A percentile compares a stretch with the other conserved stretches of the same genome.
Evolutionary conservation across 306 rosid species (phyloP).

Genomic region (Pterocarpus santalinus): DNA sequence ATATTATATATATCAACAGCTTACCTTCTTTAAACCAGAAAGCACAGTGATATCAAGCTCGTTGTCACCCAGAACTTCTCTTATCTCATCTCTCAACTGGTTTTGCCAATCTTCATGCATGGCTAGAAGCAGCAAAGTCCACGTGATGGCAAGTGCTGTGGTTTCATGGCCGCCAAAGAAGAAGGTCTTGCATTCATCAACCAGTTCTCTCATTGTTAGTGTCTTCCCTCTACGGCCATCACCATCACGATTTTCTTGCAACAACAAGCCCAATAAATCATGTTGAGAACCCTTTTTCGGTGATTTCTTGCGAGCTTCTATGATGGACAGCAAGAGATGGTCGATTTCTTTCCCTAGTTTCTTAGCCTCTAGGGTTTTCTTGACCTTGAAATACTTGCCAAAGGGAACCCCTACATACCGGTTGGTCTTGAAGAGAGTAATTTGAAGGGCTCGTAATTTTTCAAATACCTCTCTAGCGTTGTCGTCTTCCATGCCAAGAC

Average conservation of each 20-base stretch:
- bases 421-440: conserved; percentile 68
- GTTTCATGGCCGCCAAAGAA: conserved; percentile 97
- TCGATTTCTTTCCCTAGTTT: conserved; percentile 81
- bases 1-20: background rate
- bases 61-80: conserved; percentile 63
- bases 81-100: conserved; percentile 78
- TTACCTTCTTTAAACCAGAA: conserved; percentile 74
- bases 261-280: conserved; percentile 72
- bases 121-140: conserved; percentile 85
- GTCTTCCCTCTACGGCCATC: conserved; percentile 49
- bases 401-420: conserved; percentile 83
- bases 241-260: conserved; percentile 50
- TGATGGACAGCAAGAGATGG: conserved; percentile 55
- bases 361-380: conserved; percentile 64
- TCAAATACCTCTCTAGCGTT: conserved; percentile 60
- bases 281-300: conserved; percentile 28
- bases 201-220: conserved; percentile 59
- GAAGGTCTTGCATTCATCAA: conserved; percentile 92
- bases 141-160: conserved; percentile 84
- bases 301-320: conserved; percentile 51
- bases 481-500: conserved; percentile 63
- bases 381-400: conserved; percentile 53
- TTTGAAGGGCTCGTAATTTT: conserved; percentile 69
- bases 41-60: conserved; percentile 60
- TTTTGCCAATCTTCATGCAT: conserved; percentile 78